Conservation (phyloP, 1,284 basidiomycete species). For the Ustilago loliicola region DNA sequence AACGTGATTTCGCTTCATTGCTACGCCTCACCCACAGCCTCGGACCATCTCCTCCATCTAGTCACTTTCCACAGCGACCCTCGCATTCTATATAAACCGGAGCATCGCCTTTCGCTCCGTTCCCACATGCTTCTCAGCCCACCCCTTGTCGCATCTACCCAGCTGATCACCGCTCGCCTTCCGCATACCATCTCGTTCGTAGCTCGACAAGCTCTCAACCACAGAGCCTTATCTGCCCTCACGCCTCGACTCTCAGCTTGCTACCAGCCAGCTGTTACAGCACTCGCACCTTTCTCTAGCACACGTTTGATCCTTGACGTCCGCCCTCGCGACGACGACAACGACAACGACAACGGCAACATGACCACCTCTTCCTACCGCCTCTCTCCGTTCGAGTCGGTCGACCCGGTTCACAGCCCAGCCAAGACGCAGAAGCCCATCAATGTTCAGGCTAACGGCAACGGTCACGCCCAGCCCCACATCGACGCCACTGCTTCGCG, state of each 20-base stretch:
- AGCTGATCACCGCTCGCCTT: conserved; percentile 9
- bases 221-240: neutral
- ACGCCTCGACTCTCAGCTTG: neutral
- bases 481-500: conserved; percentile 11
- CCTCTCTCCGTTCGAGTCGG: conserved; percentile 33
- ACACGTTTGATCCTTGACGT: conserved; percentile 5
- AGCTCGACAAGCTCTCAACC: neutral
- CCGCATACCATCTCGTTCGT: conserved; percentile 12
- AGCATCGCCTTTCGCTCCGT: conserved; percentile 9
- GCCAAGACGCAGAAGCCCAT: conserved; percentile 45
- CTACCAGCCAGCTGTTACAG: neutral
- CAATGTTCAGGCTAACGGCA: conserved; percentile 42
- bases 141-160: conserved; percentile 15
- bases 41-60: neutral
- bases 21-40: neutral
- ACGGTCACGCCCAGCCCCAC: conserved; percentile 4
- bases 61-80: neutral
- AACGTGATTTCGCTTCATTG: neutral
- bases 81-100: neutral
- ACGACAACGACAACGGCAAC: conserved; percentile 6
- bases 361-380: conserved; percentile 42
- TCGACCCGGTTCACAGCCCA: conserved; percentile 42
- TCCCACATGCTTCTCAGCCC: conserved; percentile 29
- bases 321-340: neutral
- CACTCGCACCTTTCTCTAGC: conserved; percentile 18